These are phyloP conservation scores for Balamuthia mandrillaris DNA, from an alignment of 208 protist species.

Conservation along the genomic window DNA sequence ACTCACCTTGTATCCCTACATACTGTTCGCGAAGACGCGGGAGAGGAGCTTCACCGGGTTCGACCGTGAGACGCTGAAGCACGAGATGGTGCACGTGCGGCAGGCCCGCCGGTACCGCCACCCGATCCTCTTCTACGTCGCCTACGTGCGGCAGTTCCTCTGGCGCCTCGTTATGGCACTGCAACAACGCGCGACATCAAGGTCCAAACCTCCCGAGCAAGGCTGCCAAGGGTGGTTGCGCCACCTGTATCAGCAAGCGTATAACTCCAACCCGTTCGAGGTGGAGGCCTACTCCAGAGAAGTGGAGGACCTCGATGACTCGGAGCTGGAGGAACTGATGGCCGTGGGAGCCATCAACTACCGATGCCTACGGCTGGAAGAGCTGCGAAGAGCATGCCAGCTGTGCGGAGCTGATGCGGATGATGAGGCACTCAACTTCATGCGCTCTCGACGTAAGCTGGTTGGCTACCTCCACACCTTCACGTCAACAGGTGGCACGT, in stretches of 20 bases:
- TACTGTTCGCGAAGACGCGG: background rate
- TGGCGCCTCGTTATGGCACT: background rate
- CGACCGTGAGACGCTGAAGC: constrained; percentile 1
- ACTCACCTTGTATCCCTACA: constrained; percentile 10
- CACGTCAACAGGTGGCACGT: too few species aligned
- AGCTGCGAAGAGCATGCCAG: background rate
- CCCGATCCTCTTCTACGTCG: background rate
- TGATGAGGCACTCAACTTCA: background rate
- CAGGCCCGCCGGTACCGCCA: background rate
- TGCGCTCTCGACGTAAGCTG: background rate
- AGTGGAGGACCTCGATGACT: background rate
- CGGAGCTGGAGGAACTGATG: background rate
- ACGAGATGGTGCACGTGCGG: constrained; percentile 5
- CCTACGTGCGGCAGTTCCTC: background rate
- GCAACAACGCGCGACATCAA: background rate
- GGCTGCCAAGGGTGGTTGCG: background rate
- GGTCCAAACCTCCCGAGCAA: background rate
- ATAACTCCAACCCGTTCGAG: background rate
- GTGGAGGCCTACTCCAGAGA: background rate
- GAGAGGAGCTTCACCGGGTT: background rate
- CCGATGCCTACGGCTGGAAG: background rate
- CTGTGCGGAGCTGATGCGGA: background rate
- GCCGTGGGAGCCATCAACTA: background rate
- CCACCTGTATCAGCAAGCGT: background rate
- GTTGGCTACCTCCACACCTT: too few species aligned